These are phyloP conservation scores for Pyrrhoderma noxium DNA, from an alignment of 1,284 basidiomycete genomes.

Conservation along the genomic window DNA sequence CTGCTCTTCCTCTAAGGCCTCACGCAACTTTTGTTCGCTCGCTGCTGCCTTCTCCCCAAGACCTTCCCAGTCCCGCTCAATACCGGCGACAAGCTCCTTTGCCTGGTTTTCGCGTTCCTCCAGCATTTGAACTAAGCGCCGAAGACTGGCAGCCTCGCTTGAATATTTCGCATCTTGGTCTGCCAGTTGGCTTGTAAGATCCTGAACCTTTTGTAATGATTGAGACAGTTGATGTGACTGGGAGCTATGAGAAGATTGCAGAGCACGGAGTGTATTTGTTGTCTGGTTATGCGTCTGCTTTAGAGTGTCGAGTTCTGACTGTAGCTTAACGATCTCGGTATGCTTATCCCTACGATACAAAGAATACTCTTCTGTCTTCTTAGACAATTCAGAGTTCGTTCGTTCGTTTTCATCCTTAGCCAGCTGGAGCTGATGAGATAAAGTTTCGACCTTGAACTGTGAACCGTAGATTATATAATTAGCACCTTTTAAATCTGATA, in stretches of 20 bases:
- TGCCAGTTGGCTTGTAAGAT: constrained; percentile 64
- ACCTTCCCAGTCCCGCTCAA: constrained; percentile 73
- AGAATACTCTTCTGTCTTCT: constrained; percentile 66
- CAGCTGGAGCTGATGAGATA: constrained; percentile 71
- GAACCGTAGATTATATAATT: too few relatives aligned
- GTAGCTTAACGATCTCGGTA: constrained; percentile 64
- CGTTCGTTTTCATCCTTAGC: constrained; percentile 67
- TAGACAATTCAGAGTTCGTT: constrained; percentile 47
- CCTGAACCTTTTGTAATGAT: constrained; percentile 62
- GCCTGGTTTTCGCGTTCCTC: constrained; percentile 77
- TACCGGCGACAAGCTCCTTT: constrained; percentile 66
- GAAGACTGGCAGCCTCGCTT: constrained; percentile 64
- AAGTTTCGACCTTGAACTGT: constrained; percentile 76
- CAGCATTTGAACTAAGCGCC: constrained; percentile 69
- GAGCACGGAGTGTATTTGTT: constrained; percentile 56
- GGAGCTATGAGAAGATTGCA: constrained; percentile 60
- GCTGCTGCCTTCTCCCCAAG: constrained; percentile 63
- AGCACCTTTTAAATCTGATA: too few relatives aligned
- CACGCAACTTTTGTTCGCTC: constrained; percentile 54
- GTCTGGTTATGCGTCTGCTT: constrained; percentile 55
- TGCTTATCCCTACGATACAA: constrained; percentile 69
- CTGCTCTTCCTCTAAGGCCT: constrained; percentile 60
- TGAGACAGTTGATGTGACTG: constrained; percentile 66
- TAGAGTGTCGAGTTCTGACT: constrained; percentile 63
- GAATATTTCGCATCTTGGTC: constrained; percentile 76